Base-by-base conservation (phyloP, 768 basidiomycete genomes). In the Porpolomopsis calyptriformis region DNA sequence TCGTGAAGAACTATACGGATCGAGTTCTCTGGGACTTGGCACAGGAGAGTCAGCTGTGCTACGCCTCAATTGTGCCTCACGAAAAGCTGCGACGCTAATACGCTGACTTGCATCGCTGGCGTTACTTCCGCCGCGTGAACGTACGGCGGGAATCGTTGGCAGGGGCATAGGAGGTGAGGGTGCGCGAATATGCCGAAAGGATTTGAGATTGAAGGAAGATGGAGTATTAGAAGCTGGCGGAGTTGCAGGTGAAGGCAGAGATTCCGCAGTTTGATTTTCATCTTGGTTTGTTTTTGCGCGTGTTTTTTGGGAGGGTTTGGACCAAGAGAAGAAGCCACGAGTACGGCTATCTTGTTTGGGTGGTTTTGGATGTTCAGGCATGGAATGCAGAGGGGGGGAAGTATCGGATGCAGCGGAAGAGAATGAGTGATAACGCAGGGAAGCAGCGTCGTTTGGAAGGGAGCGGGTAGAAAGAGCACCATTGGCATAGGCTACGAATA, bases 61-160 rank as follows among this genome's bases (percentile, higher is more conserved):
- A 40, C 80, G 70, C 34, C 83, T 66, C 3, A 83, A 80, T 46
- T 85, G 82, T 16, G 75, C 82, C 65, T 87, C 85, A 45, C 82
- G 76, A 57, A 88, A 88, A 2, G 85, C 85, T 2, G 83, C 85
- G 25, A 88, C 80, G 6, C 82, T 82, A 20, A 88, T 87, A 44
- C 83, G 74, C 51, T 85, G 84, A 1, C 79, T 78, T 4, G 77
- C 67, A 33, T 84, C 80, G 2, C 81, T 81, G 14, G 73, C 71
- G 49, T 69, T 53, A 59, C 81, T 82, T 36, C 67, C 64, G 18
- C 70, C 76, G 53, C 84, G 73, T 12, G 77, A 74, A 1, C 80
- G 73, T 16, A 72, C 65, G 9, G 68, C 62, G 3, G 75, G 68
- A 1, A 65, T 61, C n/a, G 57, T 49, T 27, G 46, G 19, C 51